Base-by-base conservation (phyloP, 495 filamentous ascomycete genomes). In the Schizothecium vesticola region DNA sequence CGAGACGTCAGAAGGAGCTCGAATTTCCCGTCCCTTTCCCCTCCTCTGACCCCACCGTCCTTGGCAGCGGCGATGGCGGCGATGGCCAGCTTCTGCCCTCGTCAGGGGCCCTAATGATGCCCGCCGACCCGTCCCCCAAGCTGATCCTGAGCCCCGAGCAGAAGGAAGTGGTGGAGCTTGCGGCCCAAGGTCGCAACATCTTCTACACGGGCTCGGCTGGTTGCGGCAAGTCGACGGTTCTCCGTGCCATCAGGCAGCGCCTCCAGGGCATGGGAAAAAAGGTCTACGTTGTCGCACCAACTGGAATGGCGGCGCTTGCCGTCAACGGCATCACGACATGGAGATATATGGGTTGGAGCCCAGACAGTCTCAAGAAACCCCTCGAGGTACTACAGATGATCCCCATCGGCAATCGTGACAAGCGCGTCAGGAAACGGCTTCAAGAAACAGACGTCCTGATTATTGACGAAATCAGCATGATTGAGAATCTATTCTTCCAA, bases 161-260 rank as follows among this genome's bases (percentile, higher is more conserved):
- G 67, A 69, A 68, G 11, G 73, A 70, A 11, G 63, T 88, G 1
- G 83, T 88, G 3, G 71, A 83, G 2, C 72, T 85, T 8, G 85
- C 86, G 13, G 67, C 80, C 23, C 75, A 67, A 8, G 81, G 85
- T 0, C 36, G 67, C 13, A 90, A 90, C 61, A 83, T 89, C 10
- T 90, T 89, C 72, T 88, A 85, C 70, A 89, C 87, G 0, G 87
- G 87, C 11, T 85, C 85, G 0, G 87, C 87, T 5, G 87, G 87
- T 2, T 84, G 79, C 56, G 87, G 87, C 25, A 90, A 90, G 69
- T 87, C 85, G 0, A 86, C 83, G 0, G 86, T 87, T 0, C 70
- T 90, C 1, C 82, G 82, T 66, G 79, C 78, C 11, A 84, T 86
- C 64, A 77, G 77, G 8, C 73, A 69, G 25, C 72, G 75, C 2